These are phyloP conservation scores for Yamadazyma pseudoaaseri DNA, from an alignment of 1,139 yeast genomes.

Conservation along the genomic window DNA sequence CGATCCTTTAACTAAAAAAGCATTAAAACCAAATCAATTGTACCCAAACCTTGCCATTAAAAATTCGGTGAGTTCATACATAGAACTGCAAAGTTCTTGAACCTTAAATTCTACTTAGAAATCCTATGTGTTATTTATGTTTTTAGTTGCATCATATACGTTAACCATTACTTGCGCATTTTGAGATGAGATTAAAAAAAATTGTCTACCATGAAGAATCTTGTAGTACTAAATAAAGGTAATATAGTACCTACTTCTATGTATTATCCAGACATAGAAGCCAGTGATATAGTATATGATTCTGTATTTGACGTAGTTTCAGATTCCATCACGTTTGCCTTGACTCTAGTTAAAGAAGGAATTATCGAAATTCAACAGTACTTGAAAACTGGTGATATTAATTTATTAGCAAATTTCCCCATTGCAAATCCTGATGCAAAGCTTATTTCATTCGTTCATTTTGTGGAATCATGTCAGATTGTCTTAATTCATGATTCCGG, in stretches of 20 bases:
- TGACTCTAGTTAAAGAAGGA: slow-evolving; percentile 60
- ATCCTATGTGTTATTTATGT: too few relatives aligned
- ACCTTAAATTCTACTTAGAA: too few relatives aligned
- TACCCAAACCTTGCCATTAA: slow-evolving; percentile 44
- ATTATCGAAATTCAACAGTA: slow-evolving; percentile 52
- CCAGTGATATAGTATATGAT: slow-evolving; percentile 65
- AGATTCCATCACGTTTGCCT: slow-evolving; percentile 68
- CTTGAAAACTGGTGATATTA: slow-evolving; percentile 55
- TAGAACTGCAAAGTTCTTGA: neutral
- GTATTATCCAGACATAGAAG: slow-evolving; percentile 62
- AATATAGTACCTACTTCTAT: slow-evolving; percentile 44
- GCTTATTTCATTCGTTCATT: slow-evolving; percentile 56
- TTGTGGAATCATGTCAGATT: slow-evolving; percentile 62
- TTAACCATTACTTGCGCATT: too few relatives aligned
- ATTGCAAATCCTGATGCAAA: slow-evolving; percentile 20
- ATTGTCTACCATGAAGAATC: slow-evolving; percentile 48
- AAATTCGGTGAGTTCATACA: slow-evolving; percentile 31
- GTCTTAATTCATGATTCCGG: slow-evolving; percentile 65
- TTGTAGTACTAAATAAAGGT: slow-evolving; percentile 60
- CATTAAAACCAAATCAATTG: slow-evolving; percentile 34
- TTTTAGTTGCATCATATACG: too few relatives aligned
- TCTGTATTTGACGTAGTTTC: slow-evolving; percentile 75
- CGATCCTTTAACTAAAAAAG: slow-evolving; percentile 41
- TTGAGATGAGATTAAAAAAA: slow-evolving; percentile 8
- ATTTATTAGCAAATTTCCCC: slow-evolving; percentile 58